Base-by-base conservation (phyloP, 345 rosid species). In the Populus tremula region DNA sequence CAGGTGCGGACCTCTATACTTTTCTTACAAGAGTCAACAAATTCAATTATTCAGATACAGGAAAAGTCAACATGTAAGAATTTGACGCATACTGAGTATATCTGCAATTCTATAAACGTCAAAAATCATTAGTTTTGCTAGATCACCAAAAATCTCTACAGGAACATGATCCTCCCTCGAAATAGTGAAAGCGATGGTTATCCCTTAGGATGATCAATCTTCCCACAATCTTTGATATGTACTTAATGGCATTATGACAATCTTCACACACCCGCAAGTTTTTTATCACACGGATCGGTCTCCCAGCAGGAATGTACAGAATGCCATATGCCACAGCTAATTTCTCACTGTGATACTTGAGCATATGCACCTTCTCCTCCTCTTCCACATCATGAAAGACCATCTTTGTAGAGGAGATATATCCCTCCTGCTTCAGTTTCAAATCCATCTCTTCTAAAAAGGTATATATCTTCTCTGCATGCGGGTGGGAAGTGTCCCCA, bases 371-470 rank as follows among this genome's bases (percentile, higher is more conserved):
- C 78, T 91, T 91, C 84, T 91, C 95, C 77, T 91, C 95, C 79
- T 91, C 91, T 45, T 89, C 93, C 16, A 91, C 95, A 77, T 91
- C 95, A 80, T 91, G 92, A 65, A 91, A 84, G 72, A 91, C 91
- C 83, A 88, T 82, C 29, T 85, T 88, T 66, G 89, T 87, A 45
- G 90, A 86, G 33, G 84, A 84, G 17, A 86, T 81, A 78, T 86
- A 89, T 69, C 93, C 92, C 29, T 87, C 90, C 54, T 36, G 85
- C 88, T 85, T 91, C 88, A 91, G 83, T 84, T 82, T 89, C 66
- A 86, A 69, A 80, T 86, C 86, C 80, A 91, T 81, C 77, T 88
- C 95, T 64, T 89, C 92, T 79, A 89, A 68, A 76, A 82, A 89
- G 25, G 87, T 80, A 68, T 87, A 86, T 77, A 91, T 88, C 84